Conservation (phyloP, 2,329 filamentous ascomycete species). For the Teratosphaeria pseudoeucalypti region DNA sequence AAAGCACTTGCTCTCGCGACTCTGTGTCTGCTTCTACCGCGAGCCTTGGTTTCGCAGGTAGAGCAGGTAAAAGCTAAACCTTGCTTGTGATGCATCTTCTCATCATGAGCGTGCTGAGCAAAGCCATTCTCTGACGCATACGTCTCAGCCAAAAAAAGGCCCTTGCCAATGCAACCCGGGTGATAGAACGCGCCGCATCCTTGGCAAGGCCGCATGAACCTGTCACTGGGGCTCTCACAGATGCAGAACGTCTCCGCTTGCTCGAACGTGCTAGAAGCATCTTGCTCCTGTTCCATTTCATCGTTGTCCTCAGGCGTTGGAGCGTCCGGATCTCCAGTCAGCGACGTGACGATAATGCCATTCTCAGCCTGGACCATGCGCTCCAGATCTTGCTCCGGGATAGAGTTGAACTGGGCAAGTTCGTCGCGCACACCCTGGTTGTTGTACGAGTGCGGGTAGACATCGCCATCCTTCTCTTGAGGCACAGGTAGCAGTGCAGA, state of each 20-base stretch:
- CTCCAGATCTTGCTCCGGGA: background rate
- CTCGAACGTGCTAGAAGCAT: background rate
- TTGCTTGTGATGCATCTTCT: background rate
- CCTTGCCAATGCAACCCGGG: constrained; percentile 7
- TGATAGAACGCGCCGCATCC: constrained; percentile 5
- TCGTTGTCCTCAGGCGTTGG: background rate
- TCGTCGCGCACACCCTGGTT: background rate
- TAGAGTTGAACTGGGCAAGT: background rate
- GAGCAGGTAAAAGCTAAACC: constrained; percentile 1
- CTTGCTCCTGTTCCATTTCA: background rate
- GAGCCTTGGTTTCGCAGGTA: constrained; percentile 1
- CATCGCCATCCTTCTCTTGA: background rate
- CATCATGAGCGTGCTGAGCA: background rate
- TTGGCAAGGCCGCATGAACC: constrained; percentile 3
- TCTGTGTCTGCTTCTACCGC: background rate
- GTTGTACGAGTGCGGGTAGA: background rate
- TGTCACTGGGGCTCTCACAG: constrained; percentile 2
- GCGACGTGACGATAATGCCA: background rate
- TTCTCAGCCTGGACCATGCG: background rate
- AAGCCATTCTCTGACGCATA: background rate
- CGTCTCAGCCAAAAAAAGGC: background rate
- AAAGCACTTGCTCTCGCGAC: background rate
- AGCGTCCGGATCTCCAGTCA: background rate
- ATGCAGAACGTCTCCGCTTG: constrained; percentile 4
- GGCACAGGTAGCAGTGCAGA: background rate